phyloP scores from a whole-genome alignment of 371 early-diverging fungal species.

The Mucor circinelloides region DNA sequence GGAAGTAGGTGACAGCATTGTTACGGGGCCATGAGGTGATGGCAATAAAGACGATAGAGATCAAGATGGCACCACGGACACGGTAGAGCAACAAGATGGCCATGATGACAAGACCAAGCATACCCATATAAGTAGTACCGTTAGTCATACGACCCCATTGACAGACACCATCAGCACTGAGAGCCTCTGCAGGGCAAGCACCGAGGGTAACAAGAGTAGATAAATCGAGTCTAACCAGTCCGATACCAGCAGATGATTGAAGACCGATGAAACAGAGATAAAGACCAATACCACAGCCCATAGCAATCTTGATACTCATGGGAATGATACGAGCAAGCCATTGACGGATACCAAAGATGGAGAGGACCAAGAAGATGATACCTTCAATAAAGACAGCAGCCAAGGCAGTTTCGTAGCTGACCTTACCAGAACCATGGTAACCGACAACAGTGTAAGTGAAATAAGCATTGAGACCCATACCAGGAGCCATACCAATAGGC shows the following conservation, averaged over 20 bases:
- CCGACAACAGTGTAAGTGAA: conserved; percentile 83
- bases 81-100: conserved; percentile 63
- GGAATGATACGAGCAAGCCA: conserved; percentile 77
- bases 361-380: conserved; percentile 69
- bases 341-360: conserved; percentile 77
- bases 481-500: conserved; percentile 79
- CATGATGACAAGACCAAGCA: conserved; percentile 74
- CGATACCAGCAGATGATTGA: conserved; percentile 79
- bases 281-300: conserved; percentile 78
- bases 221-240: conserved; percentile 59
- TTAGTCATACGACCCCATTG: conserved; percentile 63
- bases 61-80: conserved; percentile 73
- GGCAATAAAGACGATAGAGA: conserved; percentile 72
- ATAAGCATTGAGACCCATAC: conserved; percentile 82
- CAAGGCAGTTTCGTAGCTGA: conserved; percentile 70
- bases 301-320: conserved; percentile 71
- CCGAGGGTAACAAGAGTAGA: conserved; percentile 73
- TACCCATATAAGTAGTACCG: conserved; percentile 74
- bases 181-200: conserved; percentile 60
- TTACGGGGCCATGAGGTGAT: conserved; percentile 71
- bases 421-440: conserved; percentile 72
- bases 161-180: conserved; percentile 58
- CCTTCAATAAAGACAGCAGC: conserved; percentile 85
- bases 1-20: conserved; percentile 74
- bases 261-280: conserved; percentile 77